A percentile compares a stretch with the other conserved stretches of the same genome.
Conservation (phyloP, 2,329 filamentous ascomycete genomes). For the Botryotinia narcissicola region DNA sequence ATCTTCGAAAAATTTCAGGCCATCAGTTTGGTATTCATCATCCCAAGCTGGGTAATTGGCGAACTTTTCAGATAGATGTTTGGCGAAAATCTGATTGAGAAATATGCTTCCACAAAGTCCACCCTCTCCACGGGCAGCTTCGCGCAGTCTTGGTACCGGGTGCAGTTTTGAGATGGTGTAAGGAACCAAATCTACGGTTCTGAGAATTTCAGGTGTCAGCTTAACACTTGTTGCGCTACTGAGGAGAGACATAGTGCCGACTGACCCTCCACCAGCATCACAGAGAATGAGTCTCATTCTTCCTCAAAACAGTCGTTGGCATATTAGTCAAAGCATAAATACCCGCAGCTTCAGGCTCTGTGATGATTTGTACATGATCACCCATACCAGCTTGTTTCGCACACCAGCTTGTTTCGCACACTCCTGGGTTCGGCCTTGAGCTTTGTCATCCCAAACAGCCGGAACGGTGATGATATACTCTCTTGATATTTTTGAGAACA, state of each 20-base stretch:
- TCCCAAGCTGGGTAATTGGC: neutral
- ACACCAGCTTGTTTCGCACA: slow-evolving; percentile 9
- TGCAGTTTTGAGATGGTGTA: slow-evolving; percentile 8
- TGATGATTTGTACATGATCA: slow-evolving; percentile 5
- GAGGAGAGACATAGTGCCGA: neutral
- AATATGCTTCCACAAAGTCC: slow-evolving; percentile 13
- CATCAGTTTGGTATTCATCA: neutral
- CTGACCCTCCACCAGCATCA: slow-evolving; percentile 7
- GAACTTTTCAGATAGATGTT: neutral
- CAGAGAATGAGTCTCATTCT: slow-evolving; percentile 7
- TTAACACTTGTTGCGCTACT: neutral
- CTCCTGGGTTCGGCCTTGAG: neutral
- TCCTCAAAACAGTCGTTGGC: neutral
- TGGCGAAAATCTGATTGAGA: slow-evolving; percentile 13
- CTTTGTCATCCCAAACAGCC: slow-evolving; percentile 12
- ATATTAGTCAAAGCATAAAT: slow-evolving; percentile 1
- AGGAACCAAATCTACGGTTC: slow-evolving; percentile 2
- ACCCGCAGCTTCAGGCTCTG: slow-evolving; percentile 9
- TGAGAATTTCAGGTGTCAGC: neutral
- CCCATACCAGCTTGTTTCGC: no score
- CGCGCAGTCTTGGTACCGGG: neutral
- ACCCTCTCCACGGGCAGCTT: neutral
- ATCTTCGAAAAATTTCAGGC: slow-evolving; percentile 3
- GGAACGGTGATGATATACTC: slow-evolving; percentile 16
- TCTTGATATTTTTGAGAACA: neutral